A percentile compares a stretch with the other conserved stretches of the same genome.
Conservation (phyloP, 1,284 basidiomycete genomes). For the Inonotus obliquus region DNA sequence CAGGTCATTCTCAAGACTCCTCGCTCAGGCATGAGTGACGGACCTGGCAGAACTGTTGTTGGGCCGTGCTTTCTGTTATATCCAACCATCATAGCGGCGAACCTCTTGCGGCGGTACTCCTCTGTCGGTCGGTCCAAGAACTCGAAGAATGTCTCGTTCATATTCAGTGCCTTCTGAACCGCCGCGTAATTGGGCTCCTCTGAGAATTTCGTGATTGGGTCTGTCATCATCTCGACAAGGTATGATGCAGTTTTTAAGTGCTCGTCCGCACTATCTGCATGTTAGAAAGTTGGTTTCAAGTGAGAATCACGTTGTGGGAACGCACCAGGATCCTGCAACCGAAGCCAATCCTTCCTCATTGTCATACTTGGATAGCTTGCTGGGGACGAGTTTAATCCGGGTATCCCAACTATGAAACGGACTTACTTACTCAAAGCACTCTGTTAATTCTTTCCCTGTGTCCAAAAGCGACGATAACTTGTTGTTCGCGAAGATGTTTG, state of each 20-base stretch:
- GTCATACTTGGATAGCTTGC: background rate
- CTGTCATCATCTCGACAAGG: conserved; percentile 31
- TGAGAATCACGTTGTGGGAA: background rate
- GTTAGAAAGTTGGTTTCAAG: background rate
- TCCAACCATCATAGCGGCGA: conserved; percentile 33
- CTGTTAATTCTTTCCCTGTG: conserved; percentile 22
- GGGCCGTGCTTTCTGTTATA: conserved; percentile 25
- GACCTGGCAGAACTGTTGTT: conserved; percentile 28
- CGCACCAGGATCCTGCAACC: conserved; percentile 12
- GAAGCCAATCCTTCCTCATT: conserved; percentile 19
- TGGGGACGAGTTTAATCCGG: background rate
- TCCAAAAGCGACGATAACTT: conserved; percentile 29
- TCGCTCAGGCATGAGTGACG: conserved; percentile 12
- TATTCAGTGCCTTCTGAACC: conserved; percentile 28
- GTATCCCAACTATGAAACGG: too few species aligned
- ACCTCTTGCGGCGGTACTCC: conserved; percentile 27
- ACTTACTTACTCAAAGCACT: too few species aligned
- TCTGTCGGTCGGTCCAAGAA: conserved; percentile 29
- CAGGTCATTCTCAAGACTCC: conserved; percentile 25
- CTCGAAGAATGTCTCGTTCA: conserved; percentile 27
- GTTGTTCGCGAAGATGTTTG: conserved; percentile 33
- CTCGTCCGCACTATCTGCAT: conserved; percentile 26
- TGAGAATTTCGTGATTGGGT: conserved; percentile 29
- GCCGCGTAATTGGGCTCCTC: conserved; percentile 28
- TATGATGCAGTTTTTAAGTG: conserved; percentile 29